Percentiles rank a stretch among this genome's conserved stretches.
phyloP scores from a whole-genome alignment of 2,329 filamentous ascomycete genomes.

The Hysterium pulicare region DNA sequence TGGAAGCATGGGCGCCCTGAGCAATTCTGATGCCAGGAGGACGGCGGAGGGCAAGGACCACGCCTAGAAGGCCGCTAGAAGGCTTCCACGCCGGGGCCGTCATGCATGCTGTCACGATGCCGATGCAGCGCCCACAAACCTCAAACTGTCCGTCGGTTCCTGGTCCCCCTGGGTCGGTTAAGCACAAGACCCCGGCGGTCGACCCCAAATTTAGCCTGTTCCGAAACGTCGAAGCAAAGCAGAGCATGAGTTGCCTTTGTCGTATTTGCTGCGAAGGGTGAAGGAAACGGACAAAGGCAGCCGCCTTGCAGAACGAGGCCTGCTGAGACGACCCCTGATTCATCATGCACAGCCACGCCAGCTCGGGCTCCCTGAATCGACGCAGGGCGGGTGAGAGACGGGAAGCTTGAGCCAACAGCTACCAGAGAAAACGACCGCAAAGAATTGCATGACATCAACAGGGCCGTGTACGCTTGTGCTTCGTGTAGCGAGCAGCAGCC shows the following conservation, averaged over 20 bases:
- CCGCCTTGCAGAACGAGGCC: no score
- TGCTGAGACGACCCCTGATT: background rate
- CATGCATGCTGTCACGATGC: slow-evolving; percentile 12
- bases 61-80: slow-evolving; percentile 20
- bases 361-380: background rate
- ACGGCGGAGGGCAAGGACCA: slow-evolving; percentile 12
- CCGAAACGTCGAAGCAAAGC: slow-evolving; percentile 10
- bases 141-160: slow-evolving; percentile 6
- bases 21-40: slow-evolving; percentile 7
- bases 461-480: background rate
- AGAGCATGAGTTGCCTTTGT: background rate
- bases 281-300: background rate
- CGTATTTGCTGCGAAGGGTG: no score
- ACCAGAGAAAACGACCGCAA: slow-evolving; percentile 5
- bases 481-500: background rate
- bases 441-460: slow-evolving; percentile 16
- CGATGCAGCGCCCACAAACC: background rate
- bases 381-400: background rate
- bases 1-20: background rate
- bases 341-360: background rate
- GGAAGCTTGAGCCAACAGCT: slow-evolving; percentile 12
- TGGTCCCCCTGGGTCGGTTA: background rate
- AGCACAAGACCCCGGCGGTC: slow-evolving; percentile 7
- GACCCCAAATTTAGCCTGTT: slow-evolving; percentile 18
- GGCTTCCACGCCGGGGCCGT: slow-evolving; percentile 14